phyloP scores from a whole-genome alignment of 495 filamentous ascomycete genomes.

The Lasiosphaeria miniovina region DNA sequence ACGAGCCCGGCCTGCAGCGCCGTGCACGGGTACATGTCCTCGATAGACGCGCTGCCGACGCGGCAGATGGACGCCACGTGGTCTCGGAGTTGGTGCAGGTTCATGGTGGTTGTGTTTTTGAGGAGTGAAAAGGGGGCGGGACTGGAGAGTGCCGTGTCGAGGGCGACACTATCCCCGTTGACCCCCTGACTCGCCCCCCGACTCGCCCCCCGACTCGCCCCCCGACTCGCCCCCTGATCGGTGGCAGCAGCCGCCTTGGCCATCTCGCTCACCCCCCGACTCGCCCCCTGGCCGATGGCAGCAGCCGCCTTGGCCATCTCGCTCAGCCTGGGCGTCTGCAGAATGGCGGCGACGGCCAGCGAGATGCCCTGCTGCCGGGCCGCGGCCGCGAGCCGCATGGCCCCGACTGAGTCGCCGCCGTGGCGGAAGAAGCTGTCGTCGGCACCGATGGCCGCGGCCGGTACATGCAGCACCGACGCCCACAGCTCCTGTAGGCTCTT shows the following conservation, averaged over 20 bases:
- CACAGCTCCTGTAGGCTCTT: constrained; percentile 31
- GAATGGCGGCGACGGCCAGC: constrained; percentile 53
- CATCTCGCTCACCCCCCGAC: constrained; percentile 36
- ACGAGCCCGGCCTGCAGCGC: constrained; percentile 65
- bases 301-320: constrained; percentile 36
- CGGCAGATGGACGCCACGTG: constrained; percentile 19
- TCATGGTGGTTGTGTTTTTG: neutral
- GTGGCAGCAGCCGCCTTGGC: constrained; percentile 22
- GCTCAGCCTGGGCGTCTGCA: constrained; percentile 46
- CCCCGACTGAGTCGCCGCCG: constrained; percentile 68
- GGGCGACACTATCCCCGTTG: too few relatives aligned
- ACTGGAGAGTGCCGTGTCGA: too few relatives aligned
- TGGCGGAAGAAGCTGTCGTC: constrained; percentile 61
- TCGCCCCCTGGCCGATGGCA: neutral
- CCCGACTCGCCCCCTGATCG: neutral
- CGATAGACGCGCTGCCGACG: constrained; percentile 26
- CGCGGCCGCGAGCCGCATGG: constrained; percentile 64
- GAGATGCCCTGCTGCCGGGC: constrained; percentile 47
- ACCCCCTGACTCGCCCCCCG: too few relatives aligned
- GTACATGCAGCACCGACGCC: constrained; percentile 26
- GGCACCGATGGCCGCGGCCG: constrained; percentile 38
- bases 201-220: neutral
- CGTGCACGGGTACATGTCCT: constrained; percentile 62
- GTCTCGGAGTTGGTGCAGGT: neutral
- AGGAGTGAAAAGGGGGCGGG: neutral